Percentiles rank a stretch among this genome's conserved stretches.
These are phyloP conservation scores for Quercus robur DNA, from an alignment of 306 rosid species.

Conservation along the genomic window DNA sequence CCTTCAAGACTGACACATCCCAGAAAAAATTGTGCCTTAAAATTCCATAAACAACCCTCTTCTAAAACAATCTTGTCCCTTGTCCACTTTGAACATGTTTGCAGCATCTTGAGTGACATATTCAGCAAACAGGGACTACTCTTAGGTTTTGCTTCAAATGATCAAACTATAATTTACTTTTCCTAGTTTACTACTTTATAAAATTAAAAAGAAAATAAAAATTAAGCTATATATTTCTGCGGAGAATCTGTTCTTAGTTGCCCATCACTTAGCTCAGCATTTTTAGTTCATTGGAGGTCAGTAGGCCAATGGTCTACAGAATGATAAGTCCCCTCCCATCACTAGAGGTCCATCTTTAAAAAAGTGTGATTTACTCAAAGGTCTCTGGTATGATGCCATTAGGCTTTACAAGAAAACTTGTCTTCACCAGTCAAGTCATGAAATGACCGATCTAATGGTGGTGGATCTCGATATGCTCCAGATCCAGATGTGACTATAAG, in stretches of 20 bases:
- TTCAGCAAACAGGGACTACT: neutral
- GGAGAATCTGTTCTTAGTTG: neutral
- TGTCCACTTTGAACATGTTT: neutral
- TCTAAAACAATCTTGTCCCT: neutral
- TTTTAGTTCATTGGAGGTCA: neutral
- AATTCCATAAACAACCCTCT: neutral
- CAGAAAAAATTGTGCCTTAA: neutral
- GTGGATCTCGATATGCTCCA: neutral
- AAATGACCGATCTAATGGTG: neutral
- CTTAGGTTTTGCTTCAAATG: neutral
- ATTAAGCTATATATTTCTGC: neutral
- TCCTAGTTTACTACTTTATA: no score
- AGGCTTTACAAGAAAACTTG: neutral
- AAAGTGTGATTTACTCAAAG: neutral
- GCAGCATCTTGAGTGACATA: neutral
- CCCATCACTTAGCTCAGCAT: neutral
- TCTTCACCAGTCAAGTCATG: neutral
- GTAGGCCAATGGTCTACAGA: neutral
- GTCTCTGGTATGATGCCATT: neutral
- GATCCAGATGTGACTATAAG: neutral
- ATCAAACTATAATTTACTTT: neutral
- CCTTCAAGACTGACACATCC: neutral
- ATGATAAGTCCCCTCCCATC: neutral
- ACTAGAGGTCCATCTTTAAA: neutral
- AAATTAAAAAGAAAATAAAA: neutral